Evolutionary conservation across 768 basidiomycete species (phyloP).

Genomic region (Mycena crocata): DNA sequence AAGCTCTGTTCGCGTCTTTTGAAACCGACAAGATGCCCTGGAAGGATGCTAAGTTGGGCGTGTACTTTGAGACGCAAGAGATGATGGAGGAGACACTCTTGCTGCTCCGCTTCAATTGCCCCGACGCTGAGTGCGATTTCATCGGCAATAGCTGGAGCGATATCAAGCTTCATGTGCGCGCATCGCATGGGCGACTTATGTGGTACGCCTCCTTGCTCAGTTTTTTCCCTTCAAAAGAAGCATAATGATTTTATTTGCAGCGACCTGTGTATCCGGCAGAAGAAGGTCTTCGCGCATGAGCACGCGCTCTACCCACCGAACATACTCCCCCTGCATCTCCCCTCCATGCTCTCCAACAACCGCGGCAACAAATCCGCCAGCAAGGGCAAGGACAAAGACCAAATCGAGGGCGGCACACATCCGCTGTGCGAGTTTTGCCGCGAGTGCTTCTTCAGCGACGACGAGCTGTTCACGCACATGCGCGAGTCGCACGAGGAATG

Average conservation of each 20-base stretch:
- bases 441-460: constrained; percentile 94
- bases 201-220: constrained; percentile 75
- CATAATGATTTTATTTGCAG: constrained; percentile 48
- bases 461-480: constrained; percentile 95
- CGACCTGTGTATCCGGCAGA: constrained; percentile 87
- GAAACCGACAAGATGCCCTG: constrained; percentile 64
- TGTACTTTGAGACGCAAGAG: constrained; percentile 89
- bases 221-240: background rate
- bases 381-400: constrained; percentile 60
- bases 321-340: constrained; percentile 77
- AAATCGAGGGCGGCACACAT: constrained; percentile 78
- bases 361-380: constrained; percentile 50
- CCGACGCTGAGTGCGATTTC: constrained; percentile 84
- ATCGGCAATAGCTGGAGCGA: constrained; percentile 91
- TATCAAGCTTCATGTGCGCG: constrained; percentile 85
- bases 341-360: constrained; percentile 63
- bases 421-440: constrained; percentile 90
- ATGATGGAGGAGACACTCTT: constrained; percentile 97
- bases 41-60: constrained; percentile 79
- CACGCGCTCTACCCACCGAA: constrained; percentile 83
- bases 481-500: constrained; percentile 96
- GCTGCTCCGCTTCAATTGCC: constrained; percentile 94
- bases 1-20: constrained; percentile 71
- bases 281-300: constrained; percentile 97
- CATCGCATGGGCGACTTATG: constrained; percentile 78